These are phyloP conservation scores for Fusarium fracticaudum DNA, from an alignment of 2,329 filamentous ascomycete genomes.

Conservation along the genomic window DNA sequence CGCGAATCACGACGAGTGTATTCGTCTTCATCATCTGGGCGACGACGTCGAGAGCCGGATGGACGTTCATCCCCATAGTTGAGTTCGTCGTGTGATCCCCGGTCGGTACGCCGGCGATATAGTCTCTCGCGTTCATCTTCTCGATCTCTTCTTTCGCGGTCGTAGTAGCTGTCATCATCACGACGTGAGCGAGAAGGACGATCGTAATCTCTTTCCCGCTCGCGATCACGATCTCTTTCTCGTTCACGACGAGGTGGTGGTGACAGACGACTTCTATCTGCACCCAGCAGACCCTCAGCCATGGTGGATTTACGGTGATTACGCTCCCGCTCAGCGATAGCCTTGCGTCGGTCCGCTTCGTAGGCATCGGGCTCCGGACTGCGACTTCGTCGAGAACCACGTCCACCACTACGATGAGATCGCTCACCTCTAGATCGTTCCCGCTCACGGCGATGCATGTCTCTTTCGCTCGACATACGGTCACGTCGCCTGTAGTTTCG, in stretches of 20 bases:
- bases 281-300: conserved; percentile 69
- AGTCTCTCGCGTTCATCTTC: conserved; percentile 90
- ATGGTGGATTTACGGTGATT: conserved; percentile 85
- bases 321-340: conserved; percentile 91
- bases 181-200: conserved; percentile 65
- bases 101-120: conserved; percentile 82
- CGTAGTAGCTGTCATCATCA: conserved; percentile 76
- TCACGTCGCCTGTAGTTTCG: conserved; percentile 68
- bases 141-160: conserved; percentile 85
- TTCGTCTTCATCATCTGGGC: conserved; percentile 81
- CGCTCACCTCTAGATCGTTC: conserved; percentile 69
- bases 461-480: conserved; percentile 62
- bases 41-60: conserved; percentile 74
- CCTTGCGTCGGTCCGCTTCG: conserved; percentile 93
- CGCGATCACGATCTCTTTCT: conserved; percentile 24
- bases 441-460: conserved; percentile 69
- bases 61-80: conserved; percentile 85
- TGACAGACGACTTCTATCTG: conserved; percentile 59
- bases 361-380: conserved; percentile 94
- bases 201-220: conserved; percentile 55
- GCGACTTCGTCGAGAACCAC: conserved; percentile 74
- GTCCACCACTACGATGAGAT: conserved; percentile 67
- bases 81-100: conserved; percentile 84
- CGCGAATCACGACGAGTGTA: conserved; percentile 71
- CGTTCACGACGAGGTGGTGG: conserved; percentile 43